phyloP scores from a whole-genome alignment of 2,329 filamentous ascomycete genomes.

The Pseudocercospora pini-densiflorae region DNA sequence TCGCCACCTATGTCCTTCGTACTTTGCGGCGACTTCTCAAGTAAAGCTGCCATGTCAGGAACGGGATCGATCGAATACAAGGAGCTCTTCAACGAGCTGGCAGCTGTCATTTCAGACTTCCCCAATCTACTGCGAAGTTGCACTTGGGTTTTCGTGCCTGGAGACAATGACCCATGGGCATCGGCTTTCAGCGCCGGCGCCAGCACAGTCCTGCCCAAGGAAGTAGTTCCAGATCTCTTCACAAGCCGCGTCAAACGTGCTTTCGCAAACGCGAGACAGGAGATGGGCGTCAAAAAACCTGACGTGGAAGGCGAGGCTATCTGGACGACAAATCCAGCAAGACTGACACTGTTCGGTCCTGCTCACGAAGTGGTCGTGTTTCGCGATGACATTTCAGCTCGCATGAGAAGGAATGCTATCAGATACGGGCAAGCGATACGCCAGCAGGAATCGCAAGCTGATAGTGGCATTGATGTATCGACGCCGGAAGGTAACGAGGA shows the following conservation, averaged over 20 bases:
- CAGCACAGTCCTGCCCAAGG: slow-evolving; percentile 70
- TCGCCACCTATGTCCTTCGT: slow-evolving; percentile 73
- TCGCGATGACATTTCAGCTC: slow-evolving; percentile 81
- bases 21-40: slow-evolving; percentile 81
- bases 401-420: slow-evolving; percentile 77
- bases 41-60: slow-evolving; percentile 62
- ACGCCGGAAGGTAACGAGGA: slow-evolving; percentile 25
- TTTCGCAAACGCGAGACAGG: slow-evolving; percentile 77
- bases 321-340: slow-evolving; percentile 87
- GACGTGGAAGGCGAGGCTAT: slow-evolving; percentile 71
- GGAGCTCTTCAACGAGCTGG: slow-evolving; percentile 89
- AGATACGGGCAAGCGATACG: slow-evolving; percentile 61
- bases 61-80: slow-evolving; percentile 93
- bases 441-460: slow-evolving; percentile 33
- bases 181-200: slow-evolving; percentile 81
- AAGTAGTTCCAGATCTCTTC: slow-evolving; percentile 82
- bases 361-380: slow-evolving; percentile 86
- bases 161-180: slow-evolving; percentile 97
- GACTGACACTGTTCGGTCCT: slow-evolving; percentile 83
- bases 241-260: slow-evolving; percentile 82
- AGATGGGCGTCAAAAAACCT: slow-evolving; percentile 56
- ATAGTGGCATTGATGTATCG: slow-evolving; percentile 8
- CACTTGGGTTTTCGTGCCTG: slow-evolving; percentile 91
- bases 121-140: slow-evolving; percentile 76
- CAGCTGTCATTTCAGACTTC: slow-evolving; percentile 80